Conservation (phyloP, 306 rosid genomes). For the Glycine tomentella region DNA sequence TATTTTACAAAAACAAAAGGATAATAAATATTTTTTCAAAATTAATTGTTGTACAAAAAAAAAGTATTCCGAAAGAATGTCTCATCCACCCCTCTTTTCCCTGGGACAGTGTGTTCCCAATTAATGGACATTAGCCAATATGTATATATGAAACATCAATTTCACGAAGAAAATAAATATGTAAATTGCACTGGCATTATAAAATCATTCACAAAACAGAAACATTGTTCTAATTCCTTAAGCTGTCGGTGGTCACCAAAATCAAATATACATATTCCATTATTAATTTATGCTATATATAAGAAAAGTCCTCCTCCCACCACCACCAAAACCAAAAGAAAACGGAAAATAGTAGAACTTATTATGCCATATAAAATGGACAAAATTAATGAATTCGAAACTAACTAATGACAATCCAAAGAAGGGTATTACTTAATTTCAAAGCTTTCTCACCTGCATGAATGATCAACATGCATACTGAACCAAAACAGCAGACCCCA, state of each 20-base stretch:
- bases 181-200: not conserved
- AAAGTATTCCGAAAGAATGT: slow-evolving; percentile 24
- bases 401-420: slow-evolving; percentile 51
- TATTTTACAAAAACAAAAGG: not conserved
- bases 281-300: not conserved
- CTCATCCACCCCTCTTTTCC: not conserved
- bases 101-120: slow-evolving; percentile 21
- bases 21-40: not conserved
- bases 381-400: slow-evolving; percentile 44
- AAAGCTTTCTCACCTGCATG: slow-evolving; percentile 50
- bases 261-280: slow-evolving; percentile 28
- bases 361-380: slow-evolving; percentile 30
- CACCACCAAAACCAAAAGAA: not conserved
- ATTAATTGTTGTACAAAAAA: not conserved
- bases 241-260: slow-evolving; percentile 61
- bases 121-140: not conserved
- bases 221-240: slow-evolving; percentile 28
- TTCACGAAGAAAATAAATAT: not conserved
- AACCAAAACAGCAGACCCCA: slow-evolving; percentile 23
- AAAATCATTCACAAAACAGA: slow-evolving; percentile 2
- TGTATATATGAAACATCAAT: not conserved
- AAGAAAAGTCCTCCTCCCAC: not conserved
- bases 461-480: slow-evolving; percentile 31
- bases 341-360: not conserved
- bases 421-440: slow-evolving; percentile 27